Conservation (phyloP, 345 rosid genomes). For the Linum lewisii region DNA sequence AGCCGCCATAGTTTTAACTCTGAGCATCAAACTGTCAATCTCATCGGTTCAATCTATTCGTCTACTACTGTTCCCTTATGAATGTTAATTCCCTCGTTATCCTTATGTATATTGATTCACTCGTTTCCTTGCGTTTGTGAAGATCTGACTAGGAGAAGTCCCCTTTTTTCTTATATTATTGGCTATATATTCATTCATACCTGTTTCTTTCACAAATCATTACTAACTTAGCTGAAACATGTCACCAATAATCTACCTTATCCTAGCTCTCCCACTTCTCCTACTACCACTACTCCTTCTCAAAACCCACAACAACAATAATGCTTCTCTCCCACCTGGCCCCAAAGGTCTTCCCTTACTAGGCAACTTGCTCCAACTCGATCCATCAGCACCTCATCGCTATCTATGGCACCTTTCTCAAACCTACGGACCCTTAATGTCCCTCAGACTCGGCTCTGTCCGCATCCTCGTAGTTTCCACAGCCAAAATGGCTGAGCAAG, state of each 20-base stretch:
- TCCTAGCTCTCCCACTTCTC: not conserved
- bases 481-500: not conserved
- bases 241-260: not conserved
- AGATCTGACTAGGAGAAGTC: too few relatives aligned
- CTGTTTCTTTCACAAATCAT: too few relatives aligned
- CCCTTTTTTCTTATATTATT: too few relatives aligned
- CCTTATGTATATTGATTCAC: too few relatives aligned
- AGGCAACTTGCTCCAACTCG: not conserved
- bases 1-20: too few relatives aligned
- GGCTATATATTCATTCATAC: too few relatives aligned
- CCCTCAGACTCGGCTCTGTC: not conserved
- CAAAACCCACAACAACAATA: not conserved
- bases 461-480: not conserved
- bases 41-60: too few relatives aligned
- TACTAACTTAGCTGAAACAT: too few relatives aligned
- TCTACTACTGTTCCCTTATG: too few relatives aligned
- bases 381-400: not conserved
- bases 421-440: not conserved
- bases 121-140: too few relatives aligned
- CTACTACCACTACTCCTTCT: not conserved
- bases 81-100: too few relatives aligned
- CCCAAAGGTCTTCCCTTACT: not conserved
- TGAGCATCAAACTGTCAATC: too few relatives aligned
- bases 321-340: not conserved
- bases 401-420: not conserved